phyloP scores from a whole-genome alignment of 2,329 filamentous ascomycete species.

The Aureobasidium vineae region DNA sequence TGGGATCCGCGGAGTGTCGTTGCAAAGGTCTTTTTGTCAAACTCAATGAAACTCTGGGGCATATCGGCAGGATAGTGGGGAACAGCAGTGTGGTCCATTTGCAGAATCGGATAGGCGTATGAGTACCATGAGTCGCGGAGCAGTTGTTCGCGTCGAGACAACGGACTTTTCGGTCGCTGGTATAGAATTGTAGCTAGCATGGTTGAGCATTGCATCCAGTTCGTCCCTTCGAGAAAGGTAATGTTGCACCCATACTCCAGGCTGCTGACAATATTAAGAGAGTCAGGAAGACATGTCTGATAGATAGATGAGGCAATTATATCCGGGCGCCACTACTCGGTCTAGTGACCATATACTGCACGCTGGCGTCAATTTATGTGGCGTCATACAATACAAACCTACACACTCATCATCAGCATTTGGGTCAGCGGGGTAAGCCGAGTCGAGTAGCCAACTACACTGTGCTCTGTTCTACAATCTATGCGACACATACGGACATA shows the following conservation, averaged over 20 bases:
- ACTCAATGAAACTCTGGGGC: constrained; percentile 6
- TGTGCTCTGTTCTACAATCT: background rate
- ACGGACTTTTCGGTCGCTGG: background rate
- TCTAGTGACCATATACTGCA: background rate
- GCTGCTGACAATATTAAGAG: background rate
- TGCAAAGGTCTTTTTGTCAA: background rate
- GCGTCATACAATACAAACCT: background rate
- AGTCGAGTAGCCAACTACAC: background rate
- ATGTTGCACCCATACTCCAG: background rate
- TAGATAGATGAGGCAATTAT: background rate
- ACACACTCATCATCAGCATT: background rate
- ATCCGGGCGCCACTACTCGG: background rate
- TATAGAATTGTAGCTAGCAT: background rate
- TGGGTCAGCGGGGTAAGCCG: background rate
- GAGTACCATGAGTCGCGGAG: background rate
- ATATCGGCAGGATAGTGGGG: background rate
- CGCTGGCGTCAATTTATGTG: background rate
- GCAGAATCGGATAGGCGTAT: background rate
- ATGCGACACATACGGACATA: background rate
- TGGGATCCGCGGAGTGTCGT: background rate
- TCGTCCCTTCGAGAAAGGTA: background rate
- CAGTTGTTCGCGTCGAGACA: background rate
- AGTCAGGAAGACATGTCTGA: background rate
- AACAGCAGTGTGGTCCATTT: background rate
- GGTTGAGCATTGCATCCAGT: background rate